Evolutionary conservation across 192 early-diverging fungal species (phyloP).

Genomic region (Rhizophagus prolifer): DNA sequence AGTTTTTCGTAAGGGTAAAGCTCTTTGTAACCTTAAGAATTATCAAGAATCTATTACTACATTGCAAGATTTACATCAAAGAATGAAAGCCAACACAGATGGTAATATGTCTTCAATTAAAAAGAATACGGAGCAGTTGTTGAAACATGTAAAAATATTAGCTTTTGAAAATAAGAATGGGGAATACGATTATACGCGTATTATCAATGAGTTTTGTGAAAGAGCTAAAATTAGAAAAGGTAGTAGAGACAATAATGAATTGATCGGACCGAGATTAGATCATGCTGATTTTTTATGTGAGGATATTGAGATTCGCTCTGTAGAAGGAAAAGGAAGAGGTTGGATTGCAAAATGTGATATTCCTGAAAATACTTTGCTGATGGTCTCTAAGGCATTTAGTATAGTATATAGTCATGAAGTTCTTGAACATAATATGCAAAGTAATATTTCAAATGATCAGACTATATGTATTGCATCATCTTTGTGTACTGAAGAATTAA

Average conservation of each 20-base stretch:
- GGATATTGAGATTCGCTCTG: background rate
- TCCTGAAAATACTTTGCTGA: conserved; percentile 2
- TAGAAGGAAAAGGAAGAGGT: background rate
- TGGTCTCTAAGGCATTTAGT: conserved; percentile 20
- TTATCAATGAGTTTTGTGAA: conserved; percentile 5
- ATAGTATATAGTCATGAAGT: background rate
- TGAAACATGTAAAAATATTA: background rate
- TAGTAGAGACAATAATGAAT: background rate
- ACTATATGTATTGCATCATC: too few species aligned
- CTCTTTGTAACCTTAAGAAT: conserved; percentile 2
- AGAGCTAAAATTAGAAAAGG: background rate
- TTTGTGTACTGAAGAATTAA: background rate
- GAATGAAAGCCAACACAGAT: background rate
- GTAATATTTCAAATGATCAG: background rate
- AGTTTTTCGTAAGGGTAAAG: background rate
- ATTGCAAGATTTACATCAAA: background rate
- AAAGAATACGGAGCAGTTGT: too few species aligned
- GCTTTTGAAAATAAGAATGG: background rate
- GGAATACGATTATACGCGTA: background rate
- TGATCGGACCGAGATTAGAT: background rate
- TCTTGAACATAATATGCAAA: background rate
- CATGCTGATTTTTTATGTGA: conserved; percentile 12
- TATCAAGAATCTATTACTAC: conserved; percentile 2
- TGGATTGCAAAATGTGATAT: conserved; percentile 15
- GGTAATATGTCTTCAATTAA: background rate